Evolutionary conservation across 495 filamentous ascomycete species (phyloP).

Genomic region (Coniosporium apollinis): DNA sequence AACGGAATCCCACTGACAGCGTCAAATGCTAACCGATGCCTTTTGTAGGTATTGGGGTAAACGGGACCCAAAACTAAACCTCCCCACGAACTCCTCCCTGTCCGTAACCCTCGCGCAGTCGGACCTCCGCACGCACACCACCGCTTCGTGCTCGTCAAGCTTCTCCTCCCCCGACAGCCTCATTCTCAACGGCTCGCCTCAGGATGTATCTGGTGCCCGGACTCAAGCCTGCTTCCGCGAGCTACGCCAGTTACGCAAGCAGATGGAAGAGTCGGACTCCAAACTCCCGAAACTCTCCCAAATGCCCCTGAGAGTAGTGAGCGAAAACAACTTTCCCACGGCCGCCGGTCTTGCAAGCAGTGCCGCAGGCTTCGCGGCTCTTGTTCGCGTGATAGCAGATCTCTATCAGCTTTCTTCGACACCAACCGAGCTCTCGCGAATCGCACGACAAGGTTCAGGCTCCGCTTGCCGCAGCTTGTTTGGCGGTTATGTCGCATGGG

Average conservation of each 20-base stretch:
- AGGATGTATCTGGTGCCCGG: conserved; percentile 73
- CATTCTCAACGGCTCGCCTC: conserved; percentile 62
- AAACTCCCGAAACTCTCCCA: conserved; percentile 61
- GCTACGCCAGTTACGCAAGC: conserved; percentile 57
- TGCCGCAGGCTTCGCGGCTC: conserved; percentile 86
- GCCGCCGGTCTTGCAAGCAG: conserved; percentile 89
- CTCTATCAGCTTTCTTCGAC: conserved; percentile 69
- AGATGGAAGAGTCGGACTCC: conserved; percentile 51
- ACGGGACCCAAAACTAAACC: conserved; percentile 77
- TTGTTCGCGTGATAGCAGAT: conserved; percentile 82
- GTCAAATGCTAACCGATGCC: conserved; percentile 13
- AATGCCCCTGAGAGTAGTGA: conserved; percentile 64
- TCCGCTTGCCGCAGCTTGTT: conserved; percentile 84
- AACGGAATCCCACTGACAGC: neutral
- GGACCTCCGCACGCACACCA: conserved; percentile 89
- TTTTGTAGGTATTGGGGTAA: conserved; percentile 89
- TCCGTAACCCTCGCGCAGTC: conserved; percentile 87
- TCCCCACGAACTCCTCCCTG: conserved; percentile 94
- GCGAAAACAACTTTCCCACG: conserved; percentile 97
- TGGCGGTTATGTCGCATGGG: conserved; percentile 92
- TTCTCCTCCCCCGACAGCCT: conserved; percentile 60
- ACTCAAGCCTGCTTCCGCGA: conserved; percentile 81
- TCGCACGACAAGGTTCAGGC: conserved; percentile 89
- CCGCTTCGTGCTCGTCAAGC: conserved; percentile 69
- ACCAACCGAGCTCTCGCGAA: conserved; percentile 63